A percentile compares a stretch with the other conserved stretches of the same genome.
Evolutionary conservation across 805 yeast genomes (phyloP).

Genomic region (Candida ortonii): DNA sequence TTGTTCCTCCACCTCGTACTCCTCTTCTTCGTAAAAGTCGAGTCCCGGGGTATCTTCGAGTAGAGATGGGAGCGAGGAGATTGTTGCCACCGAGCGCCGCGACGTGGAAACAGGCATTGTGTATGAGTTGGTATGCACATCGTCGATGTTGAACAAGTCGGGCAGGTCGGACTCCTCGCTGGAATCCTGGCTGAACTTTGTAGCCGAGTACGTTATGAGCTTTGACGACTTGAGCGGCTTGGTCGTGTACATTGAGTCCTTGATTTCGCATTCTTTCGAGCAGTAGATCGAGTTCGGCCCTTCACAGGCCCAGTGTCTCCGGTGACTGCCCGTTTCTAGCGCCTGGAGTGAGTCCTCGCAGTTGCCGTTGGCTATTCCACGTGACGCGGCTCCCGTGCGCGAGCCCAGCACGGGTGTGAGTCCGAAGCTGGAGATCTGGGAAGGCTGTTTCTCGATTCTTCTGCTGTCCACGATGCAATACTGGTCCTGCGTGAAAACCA

Average conservation of each 20-base stretch:
- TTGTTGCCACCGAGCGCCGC: conserved; percentile 16
- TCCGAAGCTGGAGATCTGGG: no score
- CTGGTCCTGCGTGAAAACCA: conserved; percentile 24
- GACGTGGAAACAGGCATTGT: conserved; percentile 5
- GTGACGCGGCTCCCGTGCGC: conserved; percentile 4
- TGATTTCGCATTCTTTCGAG: conserved; percentile 21
- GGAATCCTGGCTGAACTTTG: conserved; percentile 1
- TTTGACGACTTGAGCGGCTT: conserved; percentile 9
- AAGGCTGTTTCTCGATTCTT: conserved; percentile 7
- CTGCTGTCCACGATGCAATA: conserved; percentile 26
- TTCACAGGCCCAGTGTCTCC: no score
- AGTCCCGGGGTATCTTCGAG: conserved; percentile 17
- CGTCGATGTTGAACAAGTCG: conserved; percentile 23
- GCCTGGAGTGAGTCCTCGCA: no score
- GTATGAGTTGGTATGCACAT: conserved; percentile 21
- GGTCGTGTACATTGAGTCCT: conserved; percentile 14
- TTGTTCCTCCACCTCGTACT: conserved; percentile 13
- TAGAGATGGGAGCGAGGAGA: conserved; percentile 24
- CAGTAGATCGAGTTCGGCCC: conserved; percentile 18
- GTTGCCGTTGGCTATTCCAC: neutral
- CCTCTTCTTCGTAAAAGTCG: conserved; percentile 16
- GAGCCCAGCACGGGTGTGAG: no score
- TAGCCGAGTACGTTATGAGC: conserved; percentile 21
- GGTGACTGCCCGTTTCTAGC: no score
- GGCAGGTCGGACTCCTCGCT: conserved; percentile 8